Evolutionary conservation across 345 rosid species (phyloP).

Genomic region (Linum lewisii): DNA sequence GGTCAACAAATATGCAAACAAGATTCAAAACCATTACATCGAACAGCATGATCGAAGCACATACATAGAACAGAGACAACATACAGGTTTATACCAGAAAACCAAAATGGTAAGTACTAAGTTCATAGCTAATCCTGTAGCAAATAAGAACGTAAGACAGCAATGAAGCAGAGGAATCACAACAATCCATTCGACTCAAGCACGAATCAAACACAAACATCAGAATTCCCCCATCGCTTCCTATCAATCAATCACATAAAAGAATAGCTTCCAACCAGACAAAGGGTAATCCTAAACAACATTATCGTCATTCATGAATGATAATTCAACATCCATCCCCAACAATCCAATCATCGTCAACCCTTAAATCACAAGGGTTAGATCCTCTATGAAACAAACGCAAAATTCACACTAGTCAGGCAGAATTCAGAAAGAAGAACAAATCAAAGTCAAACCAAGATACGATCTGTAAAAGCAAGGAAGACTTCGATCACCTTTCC

Average conservation of each 20-base stretch:
- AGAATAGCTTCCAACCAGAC: too few relatives aligned
- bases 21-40: neutral
- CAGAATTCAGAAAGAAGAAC: neutral
- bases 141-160: neutral
- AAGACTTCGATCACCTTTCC: conserved; percentile 9
- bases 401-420: neutral
- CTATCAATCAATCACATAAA: too few relatives aligned
- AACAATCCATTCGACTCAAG: neutral
- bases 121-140: neutral
- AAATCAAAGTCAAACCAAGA: neutral
- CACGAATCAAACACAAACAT: neutral
- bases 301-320: too few relatives aligned
- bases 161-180: neutral
- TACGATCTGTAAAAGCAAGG: too few relatives aligned
- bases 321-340: neutral
- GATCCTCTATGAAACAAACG: neutral
- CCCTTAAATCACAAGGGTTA: neutral
- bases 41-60: neutral
- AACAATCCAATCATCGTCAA: neutral
- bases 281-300: too few relatives aligned
- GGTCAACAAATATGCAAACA: conserved; percentile 13
- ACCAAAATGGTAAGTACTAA: too few relatives aligned
- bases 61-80: neutral
- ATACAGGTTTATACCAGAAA: too few relatives aligned
- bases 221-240: too few relatives aligned